These are phyloP conservation scores for Annona cherimola DNA, from an alignment of 164 flowering plant genomes.

Conservation along the genomic window DNA sequence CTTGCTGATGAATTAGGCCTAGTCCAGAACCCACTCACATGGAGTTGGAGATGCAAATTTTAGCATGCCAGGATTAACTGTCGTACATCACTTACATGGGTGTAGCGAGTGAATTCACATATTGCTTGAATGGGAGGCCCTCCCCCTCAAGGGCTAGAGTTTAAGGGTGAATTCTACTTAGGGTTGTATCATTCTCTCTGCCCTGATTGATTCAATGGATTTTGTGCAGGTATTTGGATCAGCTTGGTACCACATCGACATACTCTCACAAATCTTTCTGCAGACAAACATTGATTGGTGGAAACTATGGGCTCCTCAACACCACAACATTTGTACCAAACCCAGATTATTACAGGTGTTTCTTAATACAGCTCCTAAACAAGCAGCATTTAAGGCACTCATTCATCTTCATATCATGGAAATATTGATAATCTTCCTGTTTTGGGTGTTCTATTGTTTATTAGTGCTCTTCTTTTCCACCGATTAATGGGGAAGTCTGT, in stretches of 20 bases:
- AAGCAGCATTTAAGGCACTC: background rate
- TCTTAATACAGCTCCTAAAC: background rate
- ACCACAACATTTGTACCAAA: constrained; percentile 54
- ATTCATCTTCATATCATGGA: background rate
- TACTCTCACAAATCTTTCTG: constrained; percentile 54
- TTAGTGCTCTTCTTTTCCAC: constrained; percentile 75
- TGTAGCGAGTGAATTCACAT: no score
- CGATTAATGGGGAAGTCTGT: constrained; percentile 62
- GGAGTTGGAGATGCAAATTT: no score
- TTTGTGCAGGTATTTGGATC: constrained; percentile 62
- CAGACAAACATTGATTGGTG: constrained; percentile 67
- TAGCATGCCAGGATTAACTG: no score
- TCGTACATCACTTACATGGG: no score
- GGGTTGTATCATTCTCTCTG: no score
- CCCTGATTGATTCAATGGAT: background rate
- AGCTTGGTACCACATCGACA: constrained; percentile 58
- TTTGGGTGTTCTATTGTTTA: background rate
- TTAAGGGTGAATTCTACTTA: no score
- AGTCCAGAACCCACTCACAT: no score
- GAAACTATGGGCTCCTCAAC: constrained; percentile 74
- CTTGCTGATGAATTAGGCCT: no score
- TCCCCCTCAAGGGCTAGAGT: no score
- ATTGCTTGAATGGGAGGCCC: no score
- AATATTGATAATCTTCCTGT: background rate
- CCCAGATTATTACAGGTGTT: constrained; percentile 66